A percentile compares a stretch with the other conserved stretches of the same genome.
phyloP scores from a whole-genome alignment of 202 grass and related monocot genomes.

The Elaeis oleifera region DNA sequence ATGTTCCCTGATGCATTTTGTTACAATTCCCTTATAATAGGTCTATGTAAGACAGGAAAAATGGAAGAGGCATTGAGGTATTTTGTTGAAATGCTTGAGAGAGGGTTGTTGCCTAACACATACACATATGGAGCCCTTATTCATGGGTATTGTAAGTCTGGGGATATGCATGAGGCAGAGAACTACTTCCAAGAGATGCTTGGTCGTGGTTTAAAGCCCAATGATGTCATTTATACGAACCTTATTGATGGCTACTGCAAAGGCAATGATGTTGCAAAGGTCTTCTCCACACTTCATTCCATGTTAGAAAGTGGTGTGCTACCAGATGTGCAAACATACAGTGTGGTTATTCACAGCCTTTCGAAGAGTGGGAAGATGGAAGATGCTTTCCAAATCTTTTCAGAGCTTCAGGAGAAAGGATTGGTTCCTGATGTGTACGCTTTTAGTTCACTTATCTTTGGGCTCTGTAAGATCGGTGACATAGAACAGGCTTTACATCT shows the following conservation, averaged over 20 bases:
- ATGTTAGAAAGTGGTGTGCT: constrained; percentile 38
- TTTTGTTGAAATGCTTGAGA: constrained; percentile 42
- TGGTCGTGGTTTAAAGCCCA: constrained; percentile 40
- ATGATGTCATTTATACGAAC: constrained; percentile 40
- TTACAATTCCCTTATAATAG: constrained; percentile 67
- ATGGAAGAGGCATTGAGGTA: constrained; percentile 53
- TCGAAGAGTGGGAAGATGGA: constrained; percentile 44
- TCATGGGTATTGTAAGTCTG: constrained; percentile 43
- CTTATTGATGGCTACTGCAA: constrained; percentile 61
- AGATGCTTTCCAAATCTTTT: constrained; percentile 45
- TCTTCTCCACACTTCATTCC: constrained; percentile 37
- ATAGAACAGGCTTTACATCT: constrained; percentile 46
- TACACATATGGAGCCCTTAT: constrained; percentile 61
- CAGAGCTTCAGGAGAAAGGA: constrained; percentile 47
- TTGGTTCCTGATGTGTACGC: constrained; percentile 46
- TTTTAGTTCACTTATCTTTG: constrained; percentile 59
- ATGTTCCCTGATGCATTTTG: constrained; percentile 57
- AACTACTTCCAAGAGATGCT: constrained; percentile 46
- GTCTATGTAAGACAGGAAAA: constrained; percentile 51
- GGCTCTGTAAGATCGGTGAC: constrained; percentile 46
- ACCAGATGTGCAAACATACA: constrained; percentile 41
- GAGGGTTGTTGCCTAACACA: constrained; percentile 43
- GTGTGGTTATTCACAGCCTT: constrained; percentile 50
- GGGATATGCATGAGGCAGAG: constrained; percentile 54
- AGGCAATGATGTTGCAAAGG: constrained; percentile 36